Evolutionary conservation across 2,329 filamentous ascomycete genomes (phyloP), one percentile per base, ranked within the genome.

Genomic region (Samsoniella hepiali): DNA sequence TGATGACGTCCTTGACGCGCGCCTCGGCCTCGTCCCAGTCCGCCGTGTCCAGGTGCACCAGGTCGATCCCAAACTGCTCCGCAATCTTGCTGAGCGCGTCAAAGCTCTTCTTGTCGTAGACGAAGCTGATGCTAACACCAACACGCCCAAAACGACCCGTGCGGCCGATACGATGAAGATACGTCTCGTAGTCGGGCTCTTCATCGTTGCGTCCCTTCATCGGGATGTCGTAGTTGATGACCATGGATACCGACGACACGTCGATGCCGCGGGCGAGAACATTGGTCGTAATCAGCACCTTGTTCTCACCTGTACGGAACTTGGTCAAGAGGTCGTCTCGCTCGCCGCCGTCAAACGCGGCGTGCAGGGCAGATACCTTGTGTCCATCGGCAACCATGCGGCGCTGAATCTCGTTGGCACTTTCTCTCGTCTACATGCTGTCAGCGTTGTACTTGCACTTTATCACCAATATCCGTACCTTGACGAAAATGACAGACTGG

Each of bases 211-310:
- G 78, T 47, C 90, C 88, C 72, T 89, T 89, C 81, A 89, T 90
- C 31, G 89, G 89, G 64, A 92, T 90, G 69, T 92, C 90, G 77
- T 99, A 99, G 81, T 99, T 99, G 82, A 99, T 93, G 61, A 99
- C 95, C 89, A 99, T 95, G 10, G 93, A 97, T 15, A 99, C 95
- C 34, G 79, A 96, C 77, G 74, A 98, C 80, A 88, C 85, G 72
- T 99, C 95, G 71, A 99, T 98, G 74, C 95, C 95, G 73, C 95
- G 93, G 9, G 95, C 91, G 64, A 99, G 85, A 44, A 99, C 93
- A 72, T 99, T 99, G 69, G 95, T 99, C 1, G 95, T 96, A 72
- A 99, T 97, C 66, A 99, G 88, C 9, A 99, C 95, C 80, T 99
- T 99, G 72, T 92, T 92, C 64, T 89, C 84, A 45, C 94, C 94